These are phyloP conservation scores for Pontederia paniculata DNA, from an alignment of 176 grass and related monocot species.

Conservation along the genomic window DNA sequence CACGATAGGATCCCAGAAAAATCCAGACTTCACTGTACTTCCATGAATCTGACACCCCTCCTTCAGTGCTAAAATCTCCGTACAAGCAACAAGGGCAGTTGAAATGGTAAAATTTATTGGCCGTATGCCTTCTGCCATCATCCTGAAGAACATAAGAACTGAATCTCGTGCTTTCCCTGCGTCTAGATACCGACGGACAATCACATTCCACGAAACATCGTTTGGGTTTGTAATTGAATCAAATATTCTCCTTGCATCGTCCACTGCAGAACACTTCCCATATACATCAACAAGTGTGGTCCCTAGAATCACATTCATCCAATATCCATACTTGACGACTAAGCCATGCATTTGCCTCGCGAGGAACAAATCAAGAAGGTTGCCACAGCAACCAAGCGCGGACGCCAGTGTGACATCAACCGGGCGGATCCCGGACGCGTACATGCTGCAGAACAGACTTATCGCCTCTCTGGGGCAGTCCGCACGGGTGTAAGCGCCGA, in stretches of 20 bases:
- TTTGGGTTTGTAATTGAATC: constrained; percentile 48
- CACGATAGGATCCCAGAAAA: constrained; percentile 34
- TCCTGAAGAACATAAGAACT: constrained; percentile 62
- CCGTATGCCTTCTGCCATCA: constrained; percentile 40
- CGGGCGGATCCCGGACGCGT: constrained; percentile 30
- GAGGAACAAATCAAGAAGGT: constrained; percentile 30
- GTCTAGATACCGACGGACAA: constrained; percentile 66
- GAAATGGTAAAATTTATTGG: constrained; percentile 74
- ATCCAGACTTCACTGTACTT: constrained; percentile 38
- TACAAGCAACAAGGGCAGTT: constrained; percentile 61
- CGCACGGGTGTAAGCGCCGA: constrained; percentile 33
- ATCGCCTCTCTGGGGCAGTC: constrained; percentile 19
- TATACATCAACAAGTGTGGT: constrained; percentile 69
- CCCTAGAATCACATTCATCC: constrained; percentile 51
- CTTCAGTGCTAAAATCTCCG: constrained; percentile 31
- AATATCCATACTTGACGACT: constrained; percentile 47
- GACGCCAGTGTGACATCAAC: constrained; percentile 64
- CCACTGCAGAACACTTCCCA: constrained; percentile 44
- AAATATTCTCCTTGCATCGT: constrained; percentile 51
- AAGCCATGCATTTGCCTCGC: constrained; percentile 55
- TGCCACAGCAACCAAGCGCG: constrained; percentile 50
- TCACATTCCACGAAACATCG: constrained; percentile 78
- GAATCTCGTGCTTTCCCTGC: constrained; percentile 44
- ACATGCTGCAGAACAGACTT: constrained; percentile 42
- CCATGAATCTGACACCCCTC: constrained; percentile 58